Evolutionary conservation across 164 flowering plant genomes (phyloP), one percentile per base, ranked within the genome.

Genomic region (Litsea cubeba): DNA sequence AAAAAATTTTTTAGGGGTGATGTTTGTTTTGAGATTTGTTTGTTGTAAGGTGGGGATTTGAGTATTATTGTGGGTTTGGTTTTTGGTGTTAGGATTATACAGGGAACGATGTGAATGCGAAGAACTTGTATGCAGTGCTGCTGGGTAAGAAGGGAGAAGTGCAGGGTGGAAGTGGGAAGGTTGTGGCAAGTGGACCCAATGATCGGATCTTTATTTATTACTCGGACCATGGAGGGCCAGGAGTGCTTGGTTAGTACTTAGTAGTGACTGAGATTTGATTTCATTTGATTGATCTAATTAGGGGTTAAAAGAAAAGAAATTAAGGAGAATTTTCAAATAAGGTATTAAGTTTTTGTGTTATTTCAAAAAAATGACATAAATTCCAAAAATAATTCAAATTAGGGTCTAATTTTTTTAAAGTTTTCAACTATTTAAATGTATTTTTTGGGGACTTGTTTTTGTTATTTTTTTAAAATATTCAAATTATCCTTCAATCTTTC

Each of bases 181-280:
- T 93, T 6, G 82, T 95, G 1, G 79, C 84, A 23, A 95, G 99
- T 85, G 87, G 86, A 69, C 82, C 89, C 12, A 79, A 88, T 65
- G 99, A 93, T 74, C 79, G 89, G 68, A 91, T 96, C 72, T 96
- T 96, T 72, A 0, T 96, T 0, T 94, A 90, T 80, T 96, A 93
- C 65, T 82, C 98, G 17, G 99, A 96, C 70, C 99, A 96, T 80
- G 99, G 99, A 11, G 97, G 99, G 11, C 94, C 97, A 20, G 98
- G 98, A 46, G 92, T 91, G 68, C 97, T 96, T 22, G 99, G 99
- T 95, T 65, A 78, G n/a, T n/a, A n/a, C n/a, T n/a, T n/a, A n/a
- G 89, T 80, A 15, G 46, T 23, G 8, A 58, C 7, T n/a, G 18
- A 17, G 4, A 15, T 40, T 58, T 58, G 7, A 12, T 58, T 58